phyloP scores from a whole-genome alignment of 139 green algal genomes.

The Edaphochlamys debaryana region DNA sequence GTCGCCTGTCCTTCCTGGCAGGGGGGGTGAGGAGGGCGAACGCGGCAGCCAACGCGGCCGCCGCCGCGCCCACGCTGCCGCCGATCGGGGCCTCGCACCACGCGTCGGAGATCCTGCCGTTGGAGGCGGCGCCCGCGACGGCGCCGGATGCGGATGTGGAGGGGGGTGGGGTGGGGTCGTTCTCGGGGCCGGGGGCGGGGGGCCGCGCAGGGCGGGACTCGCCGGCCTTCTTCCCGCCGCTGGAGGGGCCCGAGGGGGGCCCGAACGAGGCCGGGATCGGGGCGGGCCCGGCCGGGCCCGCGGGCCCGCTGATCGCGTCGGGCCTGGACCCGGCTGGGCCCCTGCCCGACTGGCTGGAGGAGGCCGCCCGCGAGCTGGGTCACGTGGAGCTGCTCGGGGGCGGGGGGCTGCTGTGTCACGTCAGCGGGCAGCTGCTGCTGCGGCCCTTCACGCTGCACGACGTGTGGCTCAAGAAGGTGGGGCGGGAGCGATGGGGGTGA shows the following conservation, averaged over 20 bases:
- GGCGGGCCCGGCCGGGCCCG: no score
- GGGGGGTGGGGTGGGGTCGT: no score
- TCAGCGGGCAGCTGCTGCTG: conserved; percentile 54
- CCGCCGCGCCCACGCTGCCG: not conserved
- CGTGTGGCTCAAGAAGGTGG: conserved; percentile 52
- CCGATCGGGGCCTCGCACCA: not conserved
- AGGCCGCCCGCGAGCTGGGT: conserved; percentile 38
- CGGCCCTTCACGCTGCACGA: conserved; percentile 51
- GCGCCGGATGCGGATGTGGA: not conserved
- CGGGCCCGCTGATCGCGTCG: no score
- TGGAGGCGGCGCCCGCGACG: not conserved
- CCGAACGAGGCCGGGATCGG: no score
- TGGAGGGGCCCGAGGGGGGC: no score
- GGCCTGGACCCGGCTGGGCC: no score
- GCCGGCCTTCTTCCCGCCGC: no score
- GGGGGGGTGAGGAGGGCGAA: conserved; percentile 8
- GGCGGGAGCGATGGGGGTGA: no score
- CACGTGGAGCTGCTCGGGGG: conserved; percentile 3
- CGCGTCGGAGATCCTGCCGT: no score
- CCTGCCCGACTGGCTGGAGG: conserved; percentile 46
- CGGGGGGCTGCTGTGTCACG: conserved; percentile 34
- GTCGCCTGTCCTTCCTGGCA: conserved; percentile 41
- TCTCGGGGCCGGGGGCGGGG: no score
- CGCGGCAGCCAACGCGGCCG: conserved; percentile 9
- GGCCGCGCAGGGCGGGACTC: no score